A percentile compares a stretch with the other conserved stretches of the same genome.
Conservation (phyloP, 2,329 filamentous ascomycete genomes). For the Coniella vitis region DNA sequence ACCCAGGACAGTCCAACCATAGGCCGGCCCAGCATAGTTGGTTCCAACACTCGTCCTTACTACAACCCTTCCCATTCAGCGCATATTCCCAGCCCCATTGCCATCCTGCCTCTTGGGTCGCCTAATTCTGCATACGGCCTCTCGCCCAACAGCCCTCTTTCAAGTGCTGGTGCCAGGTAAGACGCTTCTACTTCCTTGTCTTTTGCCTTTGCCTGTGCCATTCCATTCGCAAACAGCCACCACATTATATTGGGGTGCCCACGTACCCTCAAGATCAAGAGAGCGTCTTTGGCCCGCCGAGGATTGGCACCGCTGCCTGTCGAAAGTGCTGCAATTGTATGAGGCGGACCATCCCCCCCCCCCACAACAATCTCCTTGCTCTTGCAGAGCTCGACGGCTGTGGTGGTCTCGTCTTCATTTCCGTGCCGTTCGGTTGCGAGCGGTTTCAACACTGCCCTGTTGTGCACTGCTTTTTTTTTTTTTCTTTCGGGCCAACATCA, state of each 20-base stretch:
- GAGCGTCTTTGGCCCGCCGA: too few species aligned
- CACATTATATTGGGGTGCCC: not conserved
- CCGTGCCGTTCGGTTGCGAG: too few species aligned
- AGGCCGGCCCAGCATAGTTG: conserved; percentile 27
- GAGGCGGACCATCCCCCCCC: not conserved
- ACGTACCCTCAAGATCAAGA: too few species aligned
- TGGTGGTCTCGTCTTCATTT: too few species aligned
- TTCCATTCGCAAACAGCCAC: not conserved
- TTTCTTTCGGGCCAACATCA: too few species aligned
- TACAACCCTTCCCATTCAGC: conserved; percentile 9
- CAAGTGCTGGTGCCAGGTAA: conserved; percentile 20
- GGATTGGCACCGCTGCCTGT: too few species aligned
- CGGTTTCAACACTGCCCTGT: too few species aligned
- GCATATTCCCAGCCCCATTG: conserved; percentile 19
- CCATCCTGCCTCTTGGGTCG: conserved; percentile 22
- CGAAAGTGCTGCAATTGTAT: too few species aligned
- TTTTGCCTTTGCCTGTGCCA: not conserved
- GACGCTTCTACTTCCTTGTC: not conserved
- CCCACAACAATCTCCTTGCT: too few species aligned
- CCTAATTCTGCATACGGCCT: conserved; percentile 15
- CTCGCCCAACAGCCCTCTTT: conserved; percentile 13
- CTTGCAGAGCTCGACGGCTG: too few species aligned
- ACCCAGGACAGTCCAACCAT: conserved; percentile 42
- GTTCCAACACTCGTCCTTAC: not conserved
- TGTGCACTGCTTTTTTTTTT: too few species aligned